These are phyloP conservation scores for Rhizophagus prolifer DNA, from an alignment of 192 early-diverging fungal species.

Conservation along the genomic window DNA sequence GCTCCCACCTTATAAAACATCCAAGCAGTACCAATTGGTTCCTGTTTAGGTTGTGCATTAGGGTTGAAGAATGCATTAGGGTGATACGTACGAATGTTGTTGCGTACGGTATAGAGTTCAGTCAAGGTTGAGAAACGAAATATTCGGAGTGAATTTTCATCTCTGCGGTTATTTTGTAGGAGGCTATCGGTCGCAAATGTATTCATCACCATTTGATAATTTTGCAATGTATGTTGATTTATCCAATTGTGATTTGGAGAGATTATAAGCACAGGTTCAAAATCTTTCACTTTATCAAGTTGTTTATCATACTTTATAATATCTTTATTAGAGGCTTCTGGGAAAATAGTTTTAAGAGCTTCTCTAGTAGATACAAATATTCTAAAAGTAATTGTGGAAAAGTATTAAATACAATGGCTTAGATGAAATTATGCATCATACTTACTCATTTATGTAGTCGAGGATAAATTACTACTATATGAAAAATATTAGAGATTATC, in stretches of 20 bases:
- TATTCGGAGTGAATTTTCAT: constrained; percentile 3
- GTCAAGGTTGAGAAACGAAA: not conserved
- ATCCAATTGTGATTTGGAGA: not conserved
- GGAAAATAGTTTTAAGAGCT: constrained; percentile 14
- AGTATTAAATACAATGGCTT: constrained; percentile 11
- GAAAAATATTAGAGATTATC: not conserved
- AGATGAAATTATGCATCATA: constrained; percentile 11
- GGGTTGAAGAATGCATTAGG: too few species aligned
- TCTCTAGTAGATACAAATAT: not conserved
- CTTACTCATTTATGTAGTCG: too few species aligned
- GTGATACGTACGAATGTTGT: too few species aligned
- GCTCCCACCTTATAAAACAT: too few species aligned
- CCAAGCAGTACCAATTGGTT: too few species aligned
- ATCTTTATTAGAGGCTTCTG: constrained; percentile 15
- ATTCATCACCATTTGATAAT: constrained; percentile 10
- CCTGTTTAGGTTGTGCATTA: too few species aligned
- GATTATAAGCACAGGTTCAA: constrained; percentile 12
- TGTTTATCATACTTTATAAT: constrained; percentile 19
- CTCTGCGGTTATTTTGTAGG: constrained; percentile 10
- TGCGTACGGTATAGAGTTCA: constrained; percentile 3
- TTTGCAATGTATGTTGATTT: not conserved
- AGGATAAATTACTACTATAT: too few species aligned
- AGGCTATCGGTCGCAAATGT: constrained; percentile 5
- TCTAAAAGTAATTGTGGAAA: constrained; percentile 21
- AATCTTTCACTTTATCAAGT: not conserved